Evolutionary conservation across 2,329 filamentous ascomycete genomes (phyloP), one percentile per base, ranked within the genome.

Genomic region (Ophiostoma sp.): DNA sequence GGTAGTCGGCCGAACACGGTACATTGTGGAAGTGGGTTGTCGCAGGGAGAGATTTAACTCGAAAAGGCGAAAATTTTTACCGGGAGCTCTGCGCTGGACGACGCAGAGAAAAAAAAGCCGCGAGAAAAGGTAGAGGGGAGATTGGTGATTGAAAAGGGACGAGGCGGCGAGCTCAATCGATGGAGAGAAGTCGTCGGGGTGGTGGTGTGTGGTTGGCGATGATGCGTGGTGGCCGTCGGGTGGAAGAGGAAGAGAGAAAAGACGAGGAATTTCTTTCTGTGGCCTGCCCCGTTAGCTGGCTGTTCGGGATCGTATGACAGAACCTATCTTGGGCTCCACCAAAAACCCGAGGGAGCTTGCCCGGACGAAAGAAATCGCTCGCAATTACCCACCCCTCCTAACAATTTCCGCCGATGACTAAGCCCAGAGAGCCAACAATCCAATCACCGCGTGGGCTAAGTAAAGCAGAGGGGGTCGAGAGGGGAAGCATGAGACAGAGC

Each of bases 1-100:
- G 78, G 84, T 84, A 77, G 86, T 83, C 78, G 85, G 84, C 77
- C 84, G 82, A 79, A 86, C 85, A 82, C 87, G 87, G 82, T 88
- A 83, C 87, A 88, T 89, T 77, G 79, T 84, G 79, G 19, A 8
- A 42, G 33, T 39, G 55, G 25, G 42, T 31, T 71, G 63, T 9
- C 11, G 52, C 19, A 52, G 57, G 17, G 22, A 39, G 59, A 31
- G n/a, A n/a, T 73, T 73, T 25, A 59, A 31, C 64, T 59, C 69
- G n/a, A 31, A 25, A n/a, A 31, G 28, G 57, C 70, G 61, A 73
- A 75, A 73, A 70, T 69, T 70, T 69, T 71, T 66, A 33, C 39
- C 50, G 39, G 59, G 39, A 69, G 48, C 61, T 48, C 39, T 52
- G 61, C 72, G 59, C 48, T 55, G 39, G 19, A 19, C 36, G n/a